A percentile compares a stretch with the other conserved stretches of the same genome.
Conservation (phyloP, 1,284 basidiomycete genomes). For the Ustilago sp. region DNA sequence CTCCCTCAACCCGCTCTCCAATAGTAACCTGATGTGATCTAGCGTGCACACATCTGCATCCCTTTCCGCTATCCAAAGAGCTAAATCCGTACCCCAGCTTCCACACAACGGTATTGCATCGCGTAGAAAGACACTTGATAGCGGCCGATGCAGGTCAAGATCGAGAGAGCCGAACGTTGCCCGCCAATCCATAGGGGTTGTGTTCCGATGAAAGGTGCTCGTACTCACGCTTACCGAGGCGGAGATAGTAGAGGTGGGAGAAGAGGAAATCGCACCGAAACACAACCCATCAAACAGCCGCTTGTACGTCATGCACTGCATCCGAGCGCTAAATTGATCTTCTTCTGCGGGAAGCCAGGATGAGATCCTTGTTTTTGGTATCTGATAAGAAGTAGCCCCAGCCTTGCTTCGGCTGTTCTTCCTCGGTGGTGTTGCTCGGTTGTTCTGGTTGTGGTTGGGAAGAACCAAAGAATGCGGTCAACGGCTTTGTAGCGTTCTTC, state of each 20-base stretch:
- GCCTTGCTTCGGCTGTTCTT: not conserved
- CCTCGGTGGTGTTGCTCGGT: not conserved
- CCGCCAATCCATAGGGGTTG: slow-evolving; percentile 39
- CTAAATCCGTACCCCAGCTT: slow-evolving; percentile 36
- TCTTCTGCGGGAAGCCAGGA: slow-evolving; percentile 38
- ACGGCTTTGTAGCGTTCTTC: not conserved
- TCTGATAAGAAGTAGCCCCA: slow-evolving; percentile 54
- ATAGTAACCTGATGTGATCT: slow-evolving; percentile 27
- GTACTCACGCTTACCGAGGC: not conserved
- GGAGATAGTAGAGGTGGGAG: not conserved
- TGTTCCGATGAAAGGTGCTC: slow-evolving; percentile 30
- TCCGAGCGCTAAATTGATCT: slow-evolving; percentile 54
- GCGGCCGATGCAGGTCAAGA: slow-evolving; percentile 31
- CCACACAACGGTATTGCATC: slow-evolving; percentile 44
- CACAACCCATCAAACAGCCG: slow-evolving; percentile 54
- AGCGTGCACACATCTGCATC: slow-evolving; percentile 39
- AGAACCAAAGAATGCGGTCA: slow-evolving; percentile 30
- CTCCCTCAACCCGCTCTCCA: slow-evolving; percentile 29
- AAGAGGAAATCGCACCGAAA: slow-evolving; percentile 26
- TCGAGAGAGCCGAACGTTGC: slow-evolving; percentile 24
- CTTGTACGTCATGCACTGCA: slow-evolving; percentile 67
- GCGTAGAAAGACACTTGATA: slow-evolving; percentile 37
- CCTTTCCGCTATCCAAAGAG: slow-evolving; percentile 9
- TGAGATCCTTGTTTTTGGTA: slow-evolving; percentile 61
- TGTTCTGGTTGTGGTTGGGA: not conserved